Evolutionary conservation across 768 basidiomycete species (phyloP).

Genomic region (Pleurotus tuber-regium): DNA sequence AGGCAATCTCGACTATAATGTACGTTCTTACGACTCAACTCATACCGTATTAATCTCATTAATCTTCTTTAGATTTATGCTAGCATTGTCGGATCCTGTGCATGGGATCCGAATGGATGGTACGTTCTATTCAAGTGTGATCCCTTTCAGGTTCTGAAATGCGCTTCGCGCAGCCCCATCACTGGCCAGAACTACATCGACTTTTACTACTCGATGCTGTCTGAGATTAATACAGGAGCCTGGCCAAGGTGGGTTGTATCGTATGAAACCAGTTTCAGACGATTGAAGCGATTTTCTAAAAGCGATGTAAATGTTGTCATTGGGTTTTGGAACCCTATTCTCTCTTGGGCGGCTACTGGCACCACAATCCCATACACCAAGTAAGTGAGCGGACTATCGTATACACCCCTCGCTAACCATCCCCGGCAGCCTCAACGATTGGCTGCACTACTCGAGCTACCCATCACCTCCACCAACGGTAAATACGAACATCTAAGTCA

Average conservation of each 20-base stretch:
- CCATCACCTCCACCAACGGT: conserved; percentile 2
- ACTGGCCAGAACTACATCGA: conserved; percentile 21
- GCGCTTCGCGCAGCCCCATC: conserved; percentile 10
- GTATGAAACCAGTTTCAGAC: too few species aligned
- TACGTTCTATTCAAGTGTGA: too few species aligned
- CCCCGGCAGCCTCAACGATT: conserved; percentile 16
- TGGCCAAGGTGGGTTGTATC: background rate
- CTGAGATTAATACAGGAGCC: background rate
- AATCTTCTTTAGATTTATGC: background rate
- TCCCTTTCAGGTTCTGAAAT: background rate
- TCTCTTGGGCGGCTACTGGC: conserved; percentile 12
- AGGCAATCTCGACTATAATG: conserved; percentile 12
- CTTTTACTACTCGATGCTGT: conserved; percentile 16
- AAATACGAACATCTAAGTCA: background rate
- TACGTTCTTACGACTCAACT: background rate
- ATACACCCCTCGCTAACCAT: background rate
- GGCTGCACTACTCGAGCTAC: conserved; percentile 12
- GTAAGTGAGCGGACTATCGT: conserved; percentile 7
- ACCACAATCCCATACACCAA: conserved; percentile 11
- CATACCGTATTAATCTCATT: too few species aligned
- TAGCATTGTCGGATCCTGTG: background rate
- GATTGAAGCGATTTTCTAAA: background rate
- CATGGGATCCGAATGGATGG: background rate
- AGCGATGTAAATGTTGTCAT: background rate
- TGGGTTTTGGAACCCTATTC: conserved; percentile 11